Conservation (phyloP, 129 eudicot genomes). For the carrot (Daucus carota) region DNA sequence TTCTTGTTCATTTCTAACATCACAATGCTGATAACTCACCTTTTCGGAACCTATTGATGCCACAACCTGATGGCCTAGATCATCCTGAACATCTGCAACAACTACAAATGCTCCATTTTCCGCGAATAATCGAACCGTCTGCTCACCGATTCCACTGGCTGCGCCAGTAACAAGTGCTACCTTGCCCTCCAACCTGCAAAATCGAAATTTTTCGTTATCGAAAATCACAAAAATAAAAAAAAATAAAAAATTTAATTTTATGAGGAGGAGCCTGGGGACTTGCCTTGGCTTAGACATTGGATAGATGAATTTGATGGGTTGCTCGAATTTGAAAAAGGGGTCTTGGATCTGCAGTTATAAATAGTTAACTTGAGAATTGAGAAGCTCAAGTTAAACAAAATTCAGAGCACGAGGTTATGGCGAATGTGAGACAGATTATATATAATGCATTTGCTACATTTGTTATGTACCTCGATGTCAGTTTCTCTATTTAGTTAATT, state of each 20-base stretch:
- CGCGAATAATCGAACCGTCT: constrained; percentile 39
- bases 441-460: neutral
- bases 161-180: constrained; percentile 83
- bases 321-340: constrained; percentile 12
- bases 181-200: constrained; percentile 58
- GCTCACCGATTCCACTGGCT: constrained; percentile 87
- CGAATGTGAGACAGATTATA: neutral
- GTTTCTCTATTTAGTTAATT: neutral
- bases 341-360: constrained; percentile 15
- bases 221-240: neutral
- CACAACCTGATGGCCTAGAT: constrained; percentile 41
- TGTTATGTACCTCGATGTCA: neutral
- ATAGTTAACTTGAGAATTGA: neutral
- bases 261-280: neutral
- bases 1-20: constrained; percentile 58
- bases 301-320: neutral
- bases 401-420: constrained; percentile 13
- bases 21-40: constrained; percentile 46
- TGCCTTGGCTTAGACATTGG: constrained; percentile 23
- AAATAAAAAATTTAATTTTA: too few species aligned
- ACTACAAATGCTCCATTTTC: constrained; percentile 60
- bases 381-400: neutral
- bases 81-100: constrained; percentile 69
- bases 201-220: neutral
- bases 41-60: constrained; percentile 36